phyloP scores from a whole-genome alignment of 139 green algal species.

The Chlorokybus atmophyticus region DNA sequence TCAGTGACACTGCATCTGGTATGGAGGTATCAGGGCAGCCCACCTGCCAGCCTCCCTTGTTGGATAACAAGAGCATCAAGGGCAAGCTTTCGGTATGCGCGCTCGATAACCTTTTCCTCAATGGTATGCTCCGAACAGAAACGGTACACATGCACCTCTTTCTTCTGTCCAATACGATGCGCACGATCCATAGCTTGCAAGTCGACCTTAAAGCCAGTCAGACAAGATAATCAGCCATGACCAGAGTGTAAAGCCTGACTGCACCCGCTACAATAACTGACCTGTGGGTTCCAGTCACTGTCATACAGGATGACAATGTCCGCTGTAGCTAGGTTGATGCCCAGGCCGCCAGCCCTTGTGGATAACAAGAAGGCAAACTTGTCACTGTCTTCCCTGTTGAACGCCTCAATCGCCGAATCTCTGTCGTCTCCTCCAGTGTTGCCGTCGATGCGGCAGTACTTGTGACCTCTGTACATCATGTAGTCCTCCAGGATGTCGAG shows the following conservation, averaged over 20 bases:
- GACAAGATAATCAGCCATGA: constrained; percentile 8
- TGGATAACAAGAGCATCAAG: constrained; percentile 98
- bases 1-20: neutral
- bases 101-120: constrained; percentile 99
- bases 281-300: constrained; percentile 66
- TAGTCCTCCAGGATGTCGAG: constrained; percentile 97
- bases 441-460: constrained; percentile 93
- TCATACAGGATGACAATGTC: constrained; percentile 96
- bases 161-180: constrained; percentile 98
- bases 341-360: constrained; percentile 84
- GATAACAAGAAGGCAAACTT: constrained; percentile 94
- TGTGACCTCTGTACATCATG: constrained; percentile 57
- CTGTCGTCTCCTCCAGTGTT: constrained; percentile 91
- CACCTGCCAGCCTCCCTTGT: constrained; percentile 79
- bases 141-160: constrained; percentile 91
- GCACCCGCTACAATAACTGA: neutral
- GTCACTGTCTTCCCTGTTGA: constrained; percentile 67
- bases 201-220: constrained; percentile 58
- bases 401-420: constrained; percentile 79
- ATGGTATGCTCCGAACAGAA: constrained; percentile 94
- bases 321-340: constrained; percentile 95
- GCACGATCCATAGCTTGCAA: constrained; percentile 96
- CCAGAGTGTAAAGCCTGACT: neutral
- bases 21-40: neutral
- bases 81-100: constrained; percentile 98